A percentile compares a stretch with the other conserved stretches of the same genome.
Evolutionary conservation across 1,139 yeast genomes (phyloP).

Genomic region (Hyphopichia fennica): DNA sequence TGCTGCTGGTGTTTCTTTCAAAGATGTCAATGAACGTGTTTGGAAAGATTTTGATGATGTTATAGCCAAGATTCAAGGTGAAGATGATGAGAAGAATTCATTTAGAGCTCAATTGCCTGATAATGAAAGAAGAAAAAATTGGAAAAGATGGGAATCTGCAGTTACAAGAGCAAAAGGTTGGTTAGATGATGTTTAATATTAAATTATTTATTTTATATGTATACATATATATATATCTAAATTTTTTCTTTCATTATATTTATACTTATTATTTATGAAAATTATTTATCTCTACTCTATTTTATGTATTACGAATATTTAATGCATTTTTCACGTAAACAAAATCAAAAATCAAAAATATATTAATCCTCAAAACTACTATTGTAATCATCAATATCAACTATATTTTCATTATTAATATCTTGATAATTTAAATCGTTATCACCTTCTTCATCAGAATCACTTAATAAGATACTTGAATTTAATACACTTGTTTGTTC

Average conservation of each 20-base stretch:
- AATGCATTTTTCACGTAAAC: neutral
- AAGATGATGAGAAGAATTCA: slow-evolving; percentile 35
- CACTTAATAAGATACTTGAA: slow-evolving; percentile 7
- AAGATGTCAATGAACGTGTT: slow-evolving; percentile 57
- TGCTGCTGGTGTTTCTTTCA: slow-evolving; percentile 81
- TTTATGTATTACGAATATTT: slow-evolving; percentile 14
- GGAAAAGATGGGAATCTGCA: slow-evolving; percentile 83
- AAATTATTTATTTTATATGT: neutral
- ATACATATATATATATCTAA: neutral
- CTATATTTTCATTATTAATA: slow-evolving; percentile 11
- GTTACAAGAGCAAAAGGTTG: slow-evolving; percentile 77
- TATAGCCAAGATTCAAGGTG: slow-evolving; percentile 31
- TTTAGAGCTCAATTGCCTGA: slow-evolving; percentile 64
- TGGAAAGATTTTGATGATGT: slow-evolving; percentile 80
- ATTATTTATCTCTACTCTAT: neutral
- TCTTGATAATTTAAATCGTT: slow-evolving; percentile 1
- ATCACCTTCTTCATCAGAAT: slow-evolving; percentile 1
- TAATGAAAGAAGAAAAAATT: slow-evolving; percentile 59
- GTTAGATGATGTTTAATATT: slow-evolving; percentile 48
- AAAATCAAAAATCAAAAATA: neutral
- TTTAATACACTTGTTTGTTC: slow-evolving; percentile 7
- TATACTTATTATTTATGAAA: neutral
- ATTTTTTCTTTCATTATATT: neutral
- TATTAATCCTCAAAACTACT: slow-evolving; percentile 10
- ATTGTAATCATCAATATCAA: slow-evolving; percentile 29